A percentile compares a stretch with the other conserved stretches of the same genome.
Evolutionary conservation across 805 yeast genomes (phyloP).

Genomic region (Lipomyces oligophaga): DNA sequence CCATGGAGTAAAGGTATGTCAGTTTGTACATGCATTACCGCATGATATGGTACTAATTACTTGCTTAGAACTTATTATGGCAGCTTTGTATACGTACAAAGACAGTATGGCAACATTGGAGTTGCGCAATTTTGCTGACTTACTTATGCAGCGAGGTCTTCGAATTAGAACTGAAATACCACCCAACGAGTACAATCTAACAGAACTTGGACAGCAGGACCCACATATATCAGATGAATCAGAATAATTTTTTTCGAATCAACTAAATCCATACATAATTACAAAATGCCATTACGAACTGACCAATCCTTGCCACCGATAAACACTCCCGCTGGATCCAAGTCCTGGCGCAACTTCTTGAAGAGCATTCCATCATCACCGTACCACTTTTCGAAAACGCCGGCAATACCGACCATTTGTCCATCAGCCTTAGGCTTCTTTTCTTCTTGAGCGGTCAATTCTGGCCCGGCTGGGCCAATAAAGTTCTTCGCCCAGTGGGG

Average conservation of each 20-base stretch:
- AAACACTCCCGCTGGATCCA: slow-evolving; percentile 81
- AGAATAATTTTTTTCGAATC: too few relatives aligned
- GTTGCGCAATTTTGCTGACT: slow-evolving; percentile 6
- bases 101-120: slow-evolving; percentile 3
- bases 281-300: slow-evolving; percentile 59
- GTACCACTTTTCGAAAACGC: slow-evolving; percentile 70
- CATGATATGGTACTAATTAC: not conserved
- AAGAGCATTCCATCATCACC: slow-evolving; percentile 63
- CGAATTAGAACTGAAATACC: slow-evolving; percentile 18
- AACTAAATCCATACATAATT: too few relatives aligned
- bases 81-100: too few relatives aligned
- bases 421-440: slow-evolving; percentile 45
- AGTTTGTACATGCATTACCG: not conserved
- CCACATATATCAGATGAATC: too few relatives aligned
- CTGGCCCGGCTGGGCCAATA: slow-evolving; percentile 48
- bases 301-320: slow-evolving; percentile 79
- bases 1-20: slow-evolving; percentile 22
- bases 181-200: slow-evolving; percentile 6
- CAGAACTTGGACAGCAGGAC: not conserved
- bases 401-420: slow-evolving; percentile 76
- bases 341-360: slow-evolving; percentile 58
- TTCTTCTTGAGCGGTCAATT: slow-evolving; percentile 34
- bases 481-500: slow-evolving; percentile 99
- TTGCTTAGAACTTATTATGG: not conserved
- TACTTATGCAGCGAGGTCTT: slow-evolving; percentile 18